These are phyloP conservation scores for Combretum micranthum DNA, from an alignment of 345 rosid species.

Conservation along the genomic window DNA sequence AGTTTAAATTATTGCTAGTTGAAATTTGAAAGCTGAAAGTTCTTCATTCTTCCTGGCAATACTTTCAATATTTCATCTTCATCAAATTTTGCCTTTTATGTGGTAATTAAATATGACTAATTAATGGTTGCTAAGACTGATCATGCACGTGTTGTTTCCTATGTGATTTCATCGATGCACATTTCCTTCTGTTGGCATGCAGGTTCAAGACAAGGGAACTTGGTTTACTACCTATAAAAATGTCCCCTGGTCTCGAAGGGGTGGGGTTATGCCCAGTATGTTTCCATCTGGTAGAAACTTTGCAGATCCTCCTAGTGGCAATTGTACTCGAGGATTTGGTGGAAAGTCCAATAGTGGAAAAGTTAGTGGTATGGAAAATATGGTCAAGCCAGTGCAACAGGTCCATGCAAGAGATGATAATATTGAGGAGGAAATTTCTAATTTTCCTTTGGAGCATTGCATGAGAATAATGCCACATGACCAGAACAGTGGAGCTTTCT, in stretches of 20 bases:
- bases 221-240: constrained; percentile 77
- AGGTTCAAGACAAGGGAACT: constrained; percentile 64
- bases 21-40: too few species aligned
- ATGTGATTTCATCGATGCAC: neutral
- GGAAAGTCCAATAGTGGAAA: constrained; percentile 21
- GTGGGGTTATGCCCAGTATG: constrained; percentile 59
- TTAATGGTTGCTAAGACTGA: too few species aligned
- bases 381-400: constrained; percentile 13
- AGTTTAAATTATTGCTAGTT: too few species aligned
- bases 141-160: too few species aligned
- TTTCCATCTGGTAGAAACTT: constrained; percentile 65
- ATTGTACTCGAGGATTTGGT: constrained; percentile 1
- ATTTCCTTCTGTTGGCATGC: constrained; percentile 13
- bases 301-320: constrained; percentile 10
- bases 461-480: constrained; percentile 92
- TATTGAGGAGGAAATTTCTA: constrained; percentile 49
- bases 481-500: constrained; percentile 94
- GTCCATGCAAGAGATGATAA: constrained; percentile 21
- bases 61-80: too few species aligned
- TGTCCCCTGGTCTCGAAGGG: constrained; percentile 40
- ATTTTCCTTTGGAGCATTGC: constrained; percentile 78
- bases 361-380: constrained; percentile 22
- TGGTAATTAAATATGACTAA: too few species aligned
- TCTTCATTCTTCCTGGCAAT: too few species aligned
- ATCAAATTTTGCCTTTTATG: too few species aligned